These are phyloP conservation scores for Hypoxylon lienhwacheense DNA, from an alignment of 495 filamentous ascomycete genomes.

Conservation along the genomic window DNA sequence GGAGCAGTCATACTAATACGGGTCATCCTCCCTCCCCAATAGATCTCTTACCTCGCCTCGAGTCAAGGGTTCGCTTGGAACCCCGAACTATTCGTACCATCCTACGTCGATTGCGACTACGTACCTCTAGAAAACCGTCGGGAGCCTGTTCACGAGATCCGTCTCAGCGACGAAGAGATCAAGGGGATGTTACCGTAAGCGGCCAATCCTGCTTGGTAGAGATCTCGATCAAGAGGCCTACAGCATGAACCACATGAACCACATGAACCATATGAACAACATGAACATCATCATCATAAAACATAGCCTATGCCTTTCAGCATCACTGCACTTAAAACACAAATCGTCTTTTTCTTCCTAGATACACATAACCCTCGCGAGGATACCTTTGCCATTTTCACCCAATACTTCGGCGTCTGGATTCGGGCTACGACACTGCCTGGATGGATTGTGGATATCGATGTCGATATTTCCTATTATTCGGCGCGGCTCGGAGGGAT, in stretches of 20 bases:
- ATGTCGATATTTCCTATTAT: conserved; percentile 24
- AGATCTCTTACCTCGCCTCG: conserved; percentile 71
- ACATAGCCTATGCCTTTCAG: neutral
- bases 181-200: conserved; percentile 58
- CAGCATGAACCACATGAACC: too few relatives aligned
- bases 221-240: too few relatives aligned
- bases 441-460: conserved; percentile 39
- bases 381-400: conserved; percentile 40
- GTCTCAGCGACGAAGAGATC: conserved; percentile 64
- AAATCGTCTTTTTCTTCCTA: conserved; percentile 28
- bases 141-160: conserved; percentile 69
- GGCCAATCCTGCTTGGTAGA: neutral
- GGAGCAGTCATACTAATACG: conserved; percentile 7
- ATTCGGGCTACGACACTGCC: conserved; percentile 35
- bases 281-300: too few relatives aligned
- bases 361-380: conserved; percentile 36
- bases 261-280: too few relatives aligned
- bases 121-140: conserved; percentile 63
- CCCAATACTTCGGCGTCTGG: conserved; percentile 40
- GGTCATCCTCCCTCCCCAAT: conserved; percentile 14
- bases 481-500: conserved; percentile 25
- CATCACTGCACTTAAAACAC: neutral
- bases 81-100: conserved; percentile 63
- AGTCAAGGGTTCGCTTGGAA: conserved; percentile 75
- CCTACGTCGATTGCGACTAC: conserved; percentile 59